These are phyloP conservation scores for Blastocystis sp. DNA, from an alignment of 352 stramenopile genomes.

Conservation along the genomic window DNA sequence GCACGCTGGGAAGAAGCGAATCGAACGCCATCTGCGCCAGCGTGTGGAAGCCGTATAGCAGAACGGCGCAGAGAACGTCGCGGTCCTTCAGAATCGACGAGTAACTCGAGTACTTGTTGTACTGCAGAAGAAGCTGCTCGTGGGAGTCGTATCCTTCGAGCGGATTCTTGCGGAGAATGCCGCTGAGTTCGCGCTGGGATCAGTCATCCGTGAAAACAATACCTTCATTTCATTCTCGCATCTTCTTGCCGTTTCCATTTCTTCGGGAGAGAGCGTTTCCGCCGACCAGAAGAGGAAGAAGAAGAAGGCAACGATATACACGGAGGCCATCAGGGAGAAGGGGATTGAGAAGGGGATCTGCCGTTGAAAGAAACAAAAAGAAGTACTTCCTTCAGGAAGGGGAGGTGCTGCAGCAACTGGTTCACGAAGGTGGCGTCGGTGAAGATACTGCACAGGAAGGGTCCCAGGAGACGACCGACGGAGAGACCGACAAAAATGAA, in stretches of 20 bases:
- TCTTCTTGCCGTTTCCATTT: neutral
- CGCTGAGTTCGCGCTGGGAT: neutral
- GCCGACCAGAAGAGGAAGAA: neutral
- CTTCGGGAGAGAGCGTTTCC: conserved; percentile 24
- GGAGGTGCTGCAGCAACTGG: neutral
- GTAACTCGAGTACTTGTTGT: conserved; percentile 42
- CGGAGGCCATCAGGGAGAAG: neutral
- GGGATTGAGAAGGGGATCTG: conserved; percentile 31
- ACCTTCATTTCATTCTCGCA: conserved; percentile 44
- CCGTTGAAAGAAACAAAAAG: neutral
- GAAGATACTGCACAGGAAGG: conserved; percentile 20
- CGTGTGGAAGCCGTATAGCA: neutral
- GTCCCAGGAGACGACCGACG: conserved; percentile 31
- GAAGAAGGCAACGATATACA: neutral
- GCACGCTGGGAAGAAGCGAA: neutral
- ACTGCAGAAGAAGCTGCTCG: conserved; percentile 39
- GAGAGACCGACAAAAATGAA: conserved; percentile 15
- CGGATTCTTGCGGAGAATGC: neutral
- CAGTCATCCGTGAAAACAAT: neutral
- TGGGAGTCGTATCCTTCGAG: neutral
- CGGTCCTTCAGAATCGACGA: conserved; percentile 10
- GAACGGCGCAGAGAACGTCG: neutral
- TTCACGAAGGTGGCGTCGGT: neutral
- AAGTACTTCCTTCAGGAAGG: neutral
- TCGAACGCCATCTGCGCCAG: conserved; percentile 27